These are phyloP conservation scores for Pichia sp. DNA, from an alignment of 1,139 yeast species.

Conservation along the genomic window DNA sequence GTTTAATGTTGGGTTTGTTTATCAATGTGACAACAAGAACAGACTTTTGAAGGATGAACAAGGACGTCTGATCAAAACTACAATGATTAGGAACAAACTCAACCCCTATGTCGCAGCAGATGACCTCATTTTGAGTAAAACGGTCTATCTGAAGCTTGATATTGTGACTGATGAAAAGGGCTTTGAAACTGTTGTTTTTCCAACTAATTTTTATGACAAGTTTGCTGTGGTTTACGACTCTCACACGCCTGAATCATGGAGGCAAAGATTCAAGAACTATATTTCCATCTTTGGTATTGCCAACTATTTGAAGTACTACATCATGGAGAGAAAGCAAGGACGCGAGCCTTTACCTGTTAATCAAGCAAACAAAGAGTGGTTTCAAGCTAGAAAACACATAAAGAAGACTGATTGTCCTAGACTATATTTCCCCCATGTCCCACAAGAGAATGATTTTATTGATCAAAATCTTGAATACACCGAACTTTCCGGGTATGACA, in stretches of 20 bases:
- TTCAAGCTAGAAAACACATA: slow-evolving; percentile 21
- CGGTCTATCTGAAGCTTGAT: slow-evolving; percentile 19
- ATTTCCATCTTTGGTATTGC: slow-evolving; percentile 50
- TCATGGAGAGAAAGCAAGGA: slow-evolving; percentile 16
- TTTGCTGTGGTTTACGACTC: slow-evolving; percentile 37
- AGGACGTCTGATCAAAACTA: slow-evolving; percentile 35
- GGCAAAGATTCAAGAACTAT: slow-evolving; percentile 67
- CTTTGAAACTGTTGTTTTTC: slow-evolving; percentile 24
- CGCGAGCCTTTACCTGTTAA: slow-evolving; percentile 21
- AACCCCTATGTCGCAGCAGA: slow-evolving; percentile 58
- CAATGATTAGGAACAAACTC: slow-evolving; percentile 29
- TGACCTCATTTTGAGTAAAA: slow-evolving; percentile 51
- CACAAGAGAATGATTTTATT: slow-evolving; percentile 22
- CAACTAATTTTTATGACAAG: slow-evolving; percentile 30
- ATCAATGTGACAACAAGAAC: slow-evolving; percentile 40
- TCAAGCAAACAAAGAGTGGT: slow-evolving; percentile 25
- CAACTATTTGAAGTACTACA: slow-evolving; percentile 37
- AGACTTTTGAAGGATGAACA: slow-evolving; percentile 45
- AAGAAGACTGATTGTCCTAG: slow-evolving; percentile 19
- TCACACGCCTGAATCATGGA: slow-evolving; percentile 65
- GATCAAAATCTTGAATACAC: slow-evolving; percentile 19
- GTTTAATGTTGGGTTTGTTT: slow-evolving; percentile 46
- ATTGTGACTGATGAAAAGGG: slow-evolving; percentile 21
- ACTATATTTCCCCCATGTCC: slow-evolving; percentile 25
- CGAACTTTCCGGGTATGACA: slow-evolving; percentile 15